phyloP scores from a whole-genome alignment of 345 rosid genomes.

The Gossypioides kirkii region DNA sequence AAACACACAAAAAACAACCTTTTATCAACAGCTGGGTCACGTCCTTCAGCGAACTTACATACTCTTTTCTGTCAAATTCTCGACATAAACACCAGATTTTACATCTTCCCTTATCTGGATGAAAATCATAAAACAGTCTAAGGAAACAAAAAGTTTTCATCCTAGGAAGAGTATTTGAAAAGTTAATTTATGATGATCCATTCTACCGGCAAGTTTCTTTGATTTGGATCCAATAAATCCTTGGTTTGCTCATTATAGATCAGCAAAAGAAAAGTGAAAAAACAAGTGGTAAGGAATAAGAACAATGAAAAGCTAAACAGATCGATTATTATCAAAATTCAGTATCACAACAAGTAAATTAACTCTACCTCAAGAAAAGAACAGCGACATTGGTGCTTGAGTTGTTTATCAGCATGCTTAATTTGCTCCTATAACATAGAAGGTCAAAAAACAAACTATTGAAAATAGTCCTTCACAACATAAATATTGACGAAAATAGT shows the following conservation, averaged over 20 bases:
- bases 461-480: conserved; percentile 1
- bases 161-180: conserved; percentile 2
- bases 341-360: conserved; percentile 8
- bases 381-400: conserved; percentile 89
- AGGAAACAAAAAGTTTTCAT: conserved; percentile 4
- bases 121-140: conserved; percentile 6
- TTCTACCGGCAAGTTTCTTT: conserved; percentile 75
- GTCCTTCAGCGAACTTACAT: conserved; percentile 75
- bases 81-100: conserved; percentile 90
- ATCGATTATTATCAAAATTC: neutral
- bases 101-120: conserved; percentile 96
- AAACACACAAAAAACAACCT: conserved; percentile 29
- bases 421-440: conserved; percentile 65
- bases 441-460: conserved; percentile 1
- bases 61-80: conserved; percentile 77
- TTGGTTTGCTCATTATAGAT: conserved; percentile 98
- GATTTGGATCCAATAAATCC: conserved; percentile 89
- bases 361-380: conserved; percentile 85
- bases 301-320: neutral
- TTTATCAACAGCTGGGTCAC: conserved; percentile 68
- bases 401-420: conserved; percentile 78
- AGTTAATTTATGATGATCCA: conserved; percentile 14
- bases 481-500: conserved; percentile 14
- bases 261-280: conserved; percentile 41
- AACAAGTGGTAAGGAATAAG: conserved; percentile 1